Evolutionary conservation across 169 alveolate genomes (phyloP), one percentile per base, ranked within the genome.

Genomic region (Plasmodium relictum): DNA sequence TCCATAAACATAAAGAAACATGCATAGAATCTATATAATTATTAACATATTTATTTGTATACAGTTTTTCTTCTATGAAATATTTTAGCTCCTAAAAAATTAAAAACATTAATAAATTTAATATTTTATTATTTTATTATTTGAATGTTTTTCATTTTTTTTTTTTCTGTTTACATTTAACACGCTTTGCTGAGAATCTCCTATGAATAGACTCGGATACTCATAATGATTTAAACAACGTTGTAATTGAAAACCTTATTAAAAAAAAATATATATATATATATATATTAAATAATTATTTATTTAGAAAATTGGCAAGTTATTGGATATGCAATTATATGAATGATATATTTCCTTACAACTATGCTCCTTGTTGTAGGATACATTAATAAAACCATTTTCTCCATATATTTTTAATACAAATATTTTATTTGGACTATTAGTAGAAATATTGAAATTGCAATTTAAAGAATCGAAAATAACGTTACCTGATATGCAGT

Each of bases 181-280:
- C 3, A 83, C 90, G 61, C 50, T 66, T 12, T 45, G 41, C 14
- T 80, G 83, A 14, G 90, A 41, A 24, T 61, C 71, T 20, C 68
- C 90, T 4, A 56, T 69, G 31, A 66, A 80, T 45, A 80, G 44
- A 66, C 39, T 80, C 7, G 90, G 90, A 31, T 80, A 80, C 45
- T 80, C 90, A 39, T 80, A 80, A 22, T 80, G 90, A 59, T 80
- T 80, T 61, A 66, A 48, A 26, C 80, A 80, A 1, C 90, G 90
- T 44, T 66, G 70, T 24, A 80, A 39, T 80, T 80, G 90, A 61
- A 80, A 80, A 26, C 90, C 90, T 80, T 9, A 20, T 42, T 16
- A 41, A 24, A 54, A 39, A 31, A 3, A 39, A 10, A 45, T 44
- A 39, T 26, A 45, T 10, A 24, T 31, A 50, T 18, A 0, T 37